phyloP scores from a whole-genome alignment of 2,329 filamentous ascomycete species.

The Torrubiella hemipterigena region DNA sequence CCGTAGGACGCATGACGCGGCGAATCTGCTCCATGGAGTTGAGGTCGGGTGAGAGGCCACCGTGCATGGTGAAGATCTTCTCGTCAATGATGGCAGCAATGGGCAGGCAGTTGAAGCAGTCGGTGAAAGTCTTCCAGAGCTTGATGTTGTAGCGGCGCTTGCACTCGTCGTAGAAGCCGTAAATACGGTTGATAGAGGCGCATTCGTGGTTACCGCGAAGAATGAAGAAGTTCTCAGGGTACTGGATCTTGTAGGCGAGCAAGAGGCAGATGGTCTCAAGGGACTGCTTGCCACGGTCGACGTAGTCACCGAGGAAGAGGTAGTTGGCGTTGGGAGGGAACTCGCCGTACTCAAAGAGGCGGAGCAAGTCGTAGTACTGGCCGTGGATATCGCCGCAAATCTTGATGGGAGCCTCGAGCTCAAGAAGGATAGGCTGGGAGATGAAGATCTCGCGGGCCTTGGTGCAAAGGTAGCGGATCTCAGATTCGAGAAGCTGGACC shows the following conservation, averaged over 20 bases:
- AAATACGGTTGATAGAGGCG: conserved; percentile 97
- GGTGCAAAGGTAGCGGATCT: conserved; percentile 95
- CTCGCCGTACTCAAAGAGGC: conserved; percentile 95
- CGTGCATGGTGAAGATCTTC: conserved; percentile 99
- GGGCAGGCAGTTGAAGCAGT: conserved; percentile 98
- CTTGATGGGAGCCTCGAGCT: conserved; percentile 98
- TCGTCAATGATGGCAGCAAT: conserved; percentile 98
- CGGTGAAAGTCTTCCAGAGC: conserved; percentile 98
- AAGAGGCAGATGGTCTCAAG: conserved; percentile 96
- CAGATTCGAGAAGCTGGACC: conserved; percentile 89
- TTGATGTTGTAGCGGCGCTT: conserved; percentile 99
- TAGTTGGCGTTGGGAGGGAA: conserved; percentile 99
- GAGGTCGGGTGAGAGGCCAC: conserved; percentile 88
- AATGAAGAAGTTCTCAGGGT: conserved; percentile 99
- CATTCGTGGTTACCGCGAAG: conserved; percentile 98
- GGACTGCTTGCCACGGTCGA: conserved; percentile 97
- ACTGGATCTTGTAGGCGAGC: conserved; percentile 99
- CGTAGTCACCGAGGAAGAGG: conserved; percentile 97
- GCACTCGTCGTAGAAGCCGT: conserved; percentile 99
- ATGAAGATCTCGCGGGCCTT: conserved; percentile 99
- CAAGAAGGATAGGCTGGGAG: conserved; percentile 92
- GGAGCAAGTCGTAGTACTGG: conserved; percentile 96
- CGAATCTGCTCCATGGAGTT: conserved; percentile 99
- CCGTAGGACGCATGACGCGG: conserved; percentile 95
- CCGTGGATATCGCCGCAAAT: conserved; percentile 99